Conservation (phyloP, 768 basidiomycete genomes). For the Auricularia auricula-judae region DNA sequence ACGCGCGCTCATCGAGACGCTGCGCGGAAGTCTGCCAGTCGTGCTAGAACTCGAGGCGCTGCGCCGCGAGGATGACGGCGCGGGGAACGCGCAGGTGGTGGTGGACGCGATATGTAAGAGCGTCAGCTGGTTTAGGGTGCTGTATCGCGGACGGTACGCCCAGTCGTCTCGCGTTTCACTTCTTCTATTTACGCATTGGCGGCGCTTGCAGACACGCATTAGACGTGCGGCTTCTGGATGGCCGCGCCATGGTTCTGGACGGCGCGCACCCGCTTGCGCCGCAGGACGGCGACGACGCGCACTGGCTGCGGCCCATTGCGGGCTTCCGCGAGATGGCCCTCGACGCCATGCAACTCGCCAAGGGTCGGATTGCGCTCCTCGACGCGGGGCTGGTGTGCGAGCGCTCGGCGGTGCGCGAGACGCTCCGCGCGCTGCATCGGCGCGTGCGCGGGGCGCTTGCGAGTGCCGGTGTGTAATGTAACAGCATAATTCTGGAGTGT, state of each 20-base stretch:
- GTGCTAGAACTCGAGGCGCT: conserved; percentile 53
- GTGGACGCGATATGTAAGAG: conserved; percentile 70
- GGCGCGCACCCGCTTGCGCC: conserved; percentile 34
- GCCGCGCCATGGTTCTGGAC: conserved; percentile 63
- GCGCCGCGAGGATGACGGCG: conserved; percentile 19
- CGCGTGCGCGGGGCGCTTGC: background rate
- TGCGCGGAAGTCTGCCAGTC: conserved; percentile 71
- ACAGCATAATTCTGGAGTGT: too few species aligned
- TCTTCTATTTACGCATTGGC: background rate
- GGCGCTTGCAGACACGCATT: conserved; percentile 48
- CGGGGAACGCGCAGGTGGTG: conserved; percentile 4
- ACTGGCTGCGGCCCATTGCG: conserved; percentile 44
- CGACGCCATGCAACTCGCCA: conserved; percentile 29
- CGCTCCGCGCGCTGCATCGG: conserved; percentile 10
- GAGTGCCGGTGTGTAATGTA: background rate
- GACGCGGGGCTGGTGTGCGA: conserved; percentile 58
- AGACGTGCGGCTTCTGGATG: conserved; percentile 66
- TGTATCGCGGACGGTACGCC: conserved; percentile 56
- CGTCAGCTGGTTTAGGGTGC: conserved; percentile 70
- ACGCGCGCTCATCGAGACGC: conserved; percentile 52
- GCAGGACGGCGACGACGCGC: background rate
- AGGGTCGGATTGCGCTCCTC: conserved; percentile 33
- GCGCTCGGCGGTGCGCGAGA: conserved; percentile 11
- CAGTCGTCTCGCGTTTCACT: background rate
- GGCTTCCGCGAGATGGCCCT: conserved; percentile 40